These are phyloP conservation scores for Grifola frondosa DNA, from an alignment of 1,284 basidiomycete species.

Conservation along the genomic window DNA sequence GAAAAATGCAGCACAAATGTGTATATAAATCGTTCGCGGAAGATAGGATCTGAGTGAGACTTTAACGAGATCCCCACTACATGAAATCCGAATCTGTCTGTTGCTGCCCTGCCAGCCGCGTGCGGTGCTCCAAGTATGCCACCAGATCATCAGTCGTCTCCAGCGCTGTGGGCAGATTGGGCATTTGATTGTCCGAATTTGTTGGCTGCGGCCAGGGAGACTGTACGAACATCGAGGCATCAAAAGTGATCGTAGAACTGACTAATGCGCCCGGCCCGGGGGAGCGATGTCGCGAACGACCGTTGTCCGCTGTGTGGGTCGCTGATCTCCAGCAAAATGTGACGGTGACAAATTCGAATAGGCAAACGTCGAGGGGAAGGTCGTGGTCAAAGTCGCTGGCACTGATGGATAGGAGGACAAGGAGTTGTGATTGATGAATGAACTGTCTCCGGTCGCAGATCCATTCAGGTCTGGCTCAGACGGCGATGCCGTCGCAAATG, in stretches of 20 bases:
- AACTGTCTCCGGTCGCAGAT: slow-evolving; percentile 5
- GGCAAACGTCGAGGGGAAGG: slow-evolving; percentile 25
- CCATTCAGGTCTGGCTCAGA: neutral
- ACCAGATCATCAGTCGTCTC: slow-evolving; percentile 28
- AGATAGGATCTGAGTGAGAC: too few relatives aligned
- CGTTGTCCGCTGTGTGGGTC: slow-evolving; percentile 2
- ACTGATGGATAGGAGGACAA: neutral
- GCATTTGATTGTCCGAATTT: neutral
- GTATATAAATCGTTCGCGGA: too few relatives aligned
- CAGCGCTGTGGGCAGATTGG: slow-evolving; percentile 17
- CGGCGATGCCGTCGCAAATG: neutral
- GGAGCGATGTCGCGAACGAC: slow-evolving; percentile 3
- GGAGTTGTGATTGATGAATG: too few relatives aligned
- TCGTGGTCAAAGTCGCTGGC: slow-evolving; percentile 19
- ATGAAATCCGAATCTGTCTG: slow-evolving; percentile 18
- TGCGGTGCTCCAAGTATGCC: slow-evolving; percentile 27
- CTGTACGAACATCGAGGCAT: slow-evolving; percentile 16
- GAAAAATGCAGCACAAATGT: too few relatives aligned
- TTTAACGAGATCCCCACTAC: too few relatives aligned
- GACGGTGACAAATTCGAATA: slow-evolving; percentile 29
- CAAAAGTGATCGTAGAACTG: slow-evolving; percentile 20
- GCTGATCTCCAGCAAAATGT: slow-evolving; percentile 17
- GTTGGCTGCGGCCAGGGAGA: slow-evolving; percentile 16
- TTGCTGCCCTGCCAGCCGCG: slow-evolving; percentile 21
- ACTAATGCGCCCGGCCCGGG: slow-evolving; percentile 8